phyloP scores from a whole-genome alignment of 2,329 filamentous ascomycete genomes.

The Zymoseptoria ardabiliae region DNA sequence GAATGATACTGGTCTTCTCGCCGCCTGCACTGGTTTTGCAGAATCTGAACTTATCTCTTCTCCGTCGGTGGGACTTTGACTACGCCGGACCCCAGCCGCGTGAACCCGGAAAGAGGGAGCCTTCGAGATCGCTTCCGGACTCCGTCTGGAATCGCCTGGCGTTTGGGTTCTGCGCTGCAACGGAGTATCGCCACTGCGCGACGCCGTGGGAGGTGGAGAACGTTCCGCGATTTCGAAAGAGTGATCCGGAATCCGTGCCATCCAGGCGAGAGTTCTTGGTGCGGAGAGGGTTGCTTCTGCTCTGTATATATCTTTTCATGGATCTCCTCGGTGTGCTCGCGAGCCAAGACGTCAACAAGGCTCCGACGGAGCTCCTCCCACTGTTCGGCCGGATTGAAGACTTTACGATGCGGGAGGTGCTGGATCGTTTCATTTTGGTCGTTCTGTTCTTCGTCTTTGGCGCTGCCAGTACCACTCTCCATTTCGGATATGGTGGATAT shows the following conservation, averaged over 20 bases:
- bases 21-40: not conserved
- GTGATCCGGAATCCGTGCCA: not conserved
- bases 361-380: too few species aligned
- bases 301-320: not conserved
- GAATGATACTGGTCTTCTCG: not conserved
- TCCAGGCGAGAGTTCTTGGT: not conserved
- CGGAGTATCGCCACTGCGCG: not conserved
- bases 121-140: not conserved
- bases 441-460: not conserved
- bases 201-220: not conserved
- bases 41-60: not conserved
- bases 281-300: not conserved
- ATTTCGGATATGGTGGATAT: too few species aligned
- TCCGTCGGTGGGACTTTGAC: not conserved
- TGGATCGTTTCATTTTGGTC: not conserved
- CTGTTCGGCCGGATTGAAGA: too few species aligned
- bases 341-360: not conserved
- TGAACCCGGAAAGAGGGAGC: not conserved
- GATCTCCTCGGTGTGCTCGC: not conserved
- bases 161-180: not conserved
- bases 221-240: not conserved
- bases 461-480: not conserved
- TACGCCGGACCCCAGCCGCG: not conserved
- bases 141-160: not conserved
- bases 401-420: not conserved